Base-by-base conservation (phyloP, 805 yeast species). In the Lipomyces japonicus region DNA sequence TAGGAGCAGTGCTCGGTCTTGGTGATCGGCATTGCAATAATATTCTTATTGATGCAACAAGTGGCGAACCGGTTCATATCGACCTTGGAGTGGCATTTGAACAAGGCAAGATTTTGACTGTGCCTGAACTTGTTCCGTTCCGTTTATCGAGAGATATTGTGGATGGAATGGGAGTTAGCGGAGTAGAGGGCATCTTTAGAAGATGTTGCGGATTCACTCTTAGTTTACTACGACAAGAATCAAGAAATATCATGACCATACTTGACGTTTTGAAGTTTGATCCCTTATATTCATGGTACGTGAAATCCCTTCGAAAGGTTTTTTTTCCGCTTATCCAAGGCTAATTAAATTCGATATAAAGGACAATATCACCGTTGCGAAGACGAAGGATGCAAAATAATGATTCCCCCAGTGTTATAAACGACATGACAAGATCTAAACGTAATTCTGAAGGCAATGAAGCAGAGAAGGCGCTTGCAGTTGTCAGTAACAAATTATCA, bases 1-100 rank as follows among this genome's bases (percentile, higher is more conserved):
- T 89, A 21, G 98, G 98, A 0, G 76, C 86, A 65, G 73, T 93
- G 12, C 70, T 93, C 37, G 99, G 99, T 0, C 73, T 93, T 4
- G 99, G 99, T 4, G 99, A 93, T 65, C 73, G 99, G 25, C 99
- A 93, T 67, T 79, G 95, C 64, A 89, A 89, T 65, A 93, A 93
- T 65, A 83, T 93, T 34, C 67, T 93, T 41, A 63, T 93, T n/a
- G 97, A 93, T 65, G 73, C 74, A 42, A 62, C 65, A n/a, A 76
- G 86, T 0, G 97, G 97, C 0, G 96, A 90, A 60, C 95, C 96
- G 0, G 82, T 93, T 23, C 98, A 95, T 65, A 95, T 93, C 59
- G 99, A 93, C 66, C 70, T 93, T 16, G 99, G 98, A 0, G 90
- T 93, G 39, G 95, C 97, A 0, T 93, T 93, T 70, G 98, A 93